Evolutionary conservation across 2,329 filamentous ascomycete genomes (phyloP), one percentile per base, ranked within the genome.

Genomic region (Aspergillus costaricaensis): DNA sequence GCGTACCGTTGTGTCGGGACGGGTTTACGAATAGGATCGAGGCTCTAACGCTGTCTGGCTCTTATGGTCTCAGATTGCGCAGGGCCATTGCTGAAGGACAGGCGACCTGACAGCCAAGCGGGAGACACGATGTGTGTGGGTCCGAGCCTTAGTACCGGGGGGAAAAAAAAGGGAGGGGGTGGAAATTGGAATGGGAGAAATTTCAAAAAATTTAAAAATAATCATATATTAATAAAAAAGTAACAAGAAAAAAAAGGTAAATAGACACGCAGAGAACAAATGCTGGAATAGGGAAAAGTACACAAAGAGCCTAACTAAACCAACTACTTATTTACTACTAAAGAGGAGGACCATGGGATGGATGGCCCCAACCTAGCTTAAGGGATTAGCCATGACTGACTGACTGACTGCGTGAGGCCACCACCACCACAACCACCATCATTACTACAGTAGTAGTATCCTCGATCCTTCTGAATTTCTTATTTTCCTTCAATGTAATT

Each of bases 1-100:
- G 56, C 58, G 58, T 68, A 67, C 67, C 67, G 62, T 63, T 58
- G 59, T 65, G 60, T 61, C 62, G 67, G 67, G 64, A 61, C 65
- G 38, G n/a, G 27, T 44, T 38, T 54, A 54, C 67, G 59, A 69
- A 69, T 69, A 17, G 62, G 57, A 56, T 56, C 52, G 30, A 58
- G 54, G 57, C 55, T 63, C 59, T 61, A 58, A 63, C 48, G 52
- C 56, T 44, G 61, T 51, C 60, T 61, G 62, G 56, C 62, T 63
- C 60, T 55, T 55, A 44, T 60, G 60, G 64, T 65, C 64, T 66
- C 59, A 62, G 61, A 63, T 61, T 61, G 50, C 62, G 58, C 59
- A 64, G 49, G 57, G 59, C 56, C 48, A 57, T 53, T 58, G 59
- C 59, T 60, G 57, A 64, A 59, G 57, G 59, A 55, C 57, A 58